phyloP scores from a whole-genome alignment of 2,329 filamentous ascomycete genomes.

The Penicillium digitatum region DNA sequence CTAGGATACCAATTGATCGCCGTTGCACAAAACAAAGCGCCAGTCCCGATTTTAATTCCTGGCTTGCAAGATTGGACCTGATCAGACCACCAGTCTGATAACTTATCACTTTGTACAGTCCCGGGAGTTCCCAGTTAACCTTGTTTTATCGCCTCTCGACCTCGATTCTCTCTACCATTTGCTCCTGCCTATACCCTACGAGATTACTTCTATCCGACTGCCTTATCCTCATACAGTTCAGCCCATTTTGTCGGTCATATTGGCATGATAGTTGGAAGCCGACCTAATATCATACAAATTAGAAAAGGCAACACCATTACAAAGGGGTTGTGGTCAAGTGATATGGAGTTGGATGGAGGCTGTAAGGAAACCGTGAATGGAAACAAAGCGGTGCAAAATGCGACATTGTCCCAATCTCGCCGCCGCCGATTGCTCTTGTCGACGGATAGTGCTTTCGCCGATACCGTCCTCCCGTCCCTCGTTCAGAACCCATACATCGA shows the following conservation, averaged over 20 bases:
- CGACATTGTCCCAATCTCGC: constrained; percentile 9
- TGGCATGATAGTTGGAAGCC: constrained; percentile 22
- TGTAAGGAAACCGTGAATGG: constrained; percentile 15
- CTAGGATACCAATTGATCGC: neutral
- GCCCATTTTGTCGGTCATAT: neutral
- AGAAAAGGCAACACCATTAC: neutral
- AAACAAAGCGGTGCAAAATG: constrained; percentile 4
- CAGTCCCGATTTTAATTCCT: neutral
- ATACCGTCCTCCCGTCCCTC: constrained; percentile 37
- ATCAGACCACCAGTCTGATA: constrained; percentile 1
- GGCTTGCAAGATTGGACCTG: constrained; percentile 3
- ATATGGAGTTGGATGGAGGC: constrained; percentile 30
- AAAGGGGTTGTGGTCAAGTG: constrained; percentile 16
- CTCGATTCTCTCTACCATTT: neutral
- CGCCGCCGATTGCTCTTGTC: constrained; percentile 36
- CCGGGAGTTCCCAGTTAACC: neutral
- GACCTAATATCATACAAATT: constrained; percentile 3
- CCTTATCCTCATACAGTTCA: neutral
- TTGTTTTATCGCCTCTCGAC: neutral
- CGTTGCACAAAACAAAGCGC: neutral
- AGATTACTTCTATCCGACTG: neutral
- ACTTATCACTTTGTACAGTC: neutral
- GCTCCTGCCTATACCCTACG: neutral
- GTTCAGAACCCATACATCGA: constrained; percentile 40
- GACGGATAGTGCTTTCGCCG: constrained; percentile 41